Evolutionary conservation across 805 yeast genomes (phyloP), one percentile per base, ranked within the genome.

Genomic region (Barnettozyma sucrosica): DNA sequence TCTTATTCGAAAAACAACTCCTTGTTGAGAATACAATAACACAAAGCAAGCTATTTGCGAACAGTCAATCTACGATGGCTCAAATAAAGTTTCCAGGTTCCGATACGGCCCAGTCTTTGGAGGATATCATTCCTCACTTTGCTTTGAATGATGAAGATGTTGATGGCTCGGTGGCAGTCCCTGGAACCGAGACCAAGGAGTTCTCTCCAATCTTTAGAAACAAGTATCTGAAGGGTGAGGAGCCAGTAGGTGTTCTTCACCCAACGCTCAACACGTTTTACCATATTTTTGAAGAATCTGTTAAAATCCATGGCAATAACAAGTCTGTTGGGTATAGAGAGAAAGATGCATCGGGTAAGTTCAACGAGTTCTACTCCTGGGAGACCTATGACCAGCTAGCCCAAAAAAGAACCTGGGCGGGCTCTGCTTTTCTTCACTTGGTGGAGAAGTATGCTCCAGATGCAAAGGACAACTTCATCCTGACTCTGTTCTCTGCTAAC

Each of bases 401-500:
- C 16, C 52, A 59, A 25, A 66, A 79, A 49, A 71, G 78, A 44
- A 64, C 66, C 36, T 55, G 68, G 44, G 66, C 80, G 25, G 89
- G 86, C 5, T 62, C 83, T 11, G 89, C 88, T 7, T 53, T 79
- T 23, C 56, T 72, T 47, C 62, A 74, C 3, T 58, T 73, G 32
- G 76, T 79, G 21, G 66, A 67, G 50, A 55, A 56, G 19, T 69
- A 63, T 43, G 66, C 70, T 36, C 61, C 53, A 21, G 58, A 61
- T 50, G 60, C 61, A n/a, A 50, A 56, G n/a, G 60, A 64, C 23
- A 63, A 68, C 34, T 82, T 80, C 55, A 66, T 81, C 34, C 73
- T 82, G 41, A 69, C 84, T 1, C 56, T 83, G 18, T 76, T 77
- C 61, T 74, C 84, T 21, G 69, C 72, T 18, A 83, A 83, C 60